phyloP scores from a whole-genome alignment of 495 filamentous ascomycete genomes.

The Daldinia caldariorum region DNA sequence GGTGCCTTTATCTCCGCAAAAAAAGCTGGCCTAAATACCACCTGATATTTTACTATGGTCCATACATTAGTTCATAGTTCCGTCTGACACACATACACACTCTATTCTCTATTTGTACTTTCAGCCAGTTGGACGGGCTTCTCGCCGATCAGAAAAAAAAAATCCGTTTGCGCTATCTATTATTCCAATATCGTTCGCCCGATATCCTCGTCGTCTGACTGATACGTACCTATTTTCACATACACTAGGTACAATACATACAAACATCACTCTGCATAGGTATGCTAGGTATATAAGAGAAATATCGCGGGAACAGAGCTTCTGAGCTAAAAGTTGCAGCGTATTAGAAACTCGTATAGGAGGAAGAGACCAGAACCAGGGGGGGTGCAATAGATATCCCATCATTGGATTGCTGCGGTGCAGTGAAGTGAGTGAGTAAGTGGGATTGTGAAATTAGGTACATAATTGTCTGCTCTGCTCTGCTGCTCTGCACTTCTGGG shows the following conservation, averaged over 20 bases:
- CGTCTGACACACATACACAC: conserved; percentile 37
- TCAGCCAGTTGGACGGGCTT: conserved; percentile 20
- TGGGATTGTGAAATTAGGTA: conserved; percentile 13
- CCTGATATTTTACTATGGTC: too few relatives aligned
- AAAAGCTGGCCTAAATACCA: conserved; percentile 29
- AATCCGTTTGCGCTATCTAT: conserved; percentile 24
- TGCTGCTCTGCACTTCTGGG: conserved; percentile 6
- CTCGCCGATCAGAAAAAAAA: conserved; percentile 34
- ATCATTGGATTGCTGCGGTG: conserved; percentile 1
- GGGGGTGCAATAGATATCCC: not conserved
- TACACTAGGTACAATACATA: too few relatives aligned
- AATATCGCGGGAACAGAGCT: conserved; percentile 13
- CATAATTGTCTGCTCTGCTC: conserved; percentile 16
- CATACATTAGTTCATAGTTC: conserved; percentile 13
- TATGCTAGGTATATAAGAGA: not conserved
- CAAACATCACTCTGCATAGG: conserved; percentile 4
- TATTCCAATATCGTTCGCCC: conserved; percentile 10
- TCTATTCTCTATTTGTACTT: conserved; percentile 33
- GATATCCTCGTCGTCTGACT: conserved; percentile 31
- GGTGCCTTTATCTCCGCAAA: conserved; percentile 43
- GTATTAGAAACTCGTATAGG: not conserved
- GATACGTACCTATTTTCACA: not conserved
- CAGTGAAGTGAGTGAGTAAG: too few relatives aligned
- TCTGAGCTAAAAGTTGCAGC: not conserved
- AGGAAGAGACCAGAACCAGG: not conserved